Conservation (phyloP, 768 basidiomycete species). For the Tubosaeta sp. region DNA sequence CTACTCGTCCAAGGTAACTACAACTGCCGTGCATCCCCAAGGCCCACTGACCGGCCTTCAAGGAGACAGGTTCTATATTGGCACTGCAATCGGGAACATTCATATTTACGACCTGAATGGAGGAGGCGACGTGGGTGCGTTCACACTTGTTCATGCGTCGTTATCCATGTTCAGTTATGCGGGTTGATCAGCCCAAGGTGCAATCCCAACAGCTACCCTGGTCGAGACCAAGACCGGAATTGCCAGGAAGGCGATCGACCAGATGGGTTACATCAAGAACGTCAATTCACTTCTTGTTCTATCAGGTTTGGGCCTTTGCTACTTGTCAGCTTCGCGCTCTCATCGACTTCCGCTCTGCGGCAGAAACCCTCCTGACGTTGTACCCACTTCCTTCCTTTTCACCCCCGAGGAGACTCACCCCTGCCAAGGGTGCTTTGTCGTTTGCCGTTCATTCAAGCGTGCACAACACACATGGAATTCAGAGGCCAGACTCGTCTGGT, state of each 20-base stretch:
- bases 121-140: conserved; percentile 37
- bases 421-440: conserved; percentile 78
- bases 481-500: conserved; percentile 13
- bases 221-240: conserved; percentile 66
- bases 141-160: conserved; percentile 16
- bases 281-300: conserved; percentile 82
- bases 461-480: conserved; percentile 36
- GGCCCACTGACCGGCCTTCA: background rate
- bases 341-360: background rate
- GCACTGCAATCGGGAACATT: conserved; percentile 53
- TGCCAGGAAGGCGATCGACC: conserved; percentile 73
- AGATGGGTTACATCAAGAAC: conserved; percentile 80
- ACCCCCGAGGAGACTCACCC: conserved; percentile 66
- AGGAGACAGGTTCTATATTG: conserved; percentile 62
- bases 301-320: conserved; percentile 53
- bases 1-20: conserved; percentile 28
- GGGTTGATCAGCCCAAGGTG: conserved; percentile 6
- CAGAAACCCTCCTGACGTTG: conserved; percentile 72
- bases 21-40: background rate
- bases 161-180: background rate
- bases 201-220: background rate
- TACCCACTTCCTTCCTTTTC: conserved; percentile 71
- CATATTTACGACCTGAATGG: conserved; percentile 47
- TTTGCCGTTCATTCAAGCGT: conserved; percentile 72
- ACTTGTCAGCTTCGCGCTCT: background rate